Evolutionary conservation across 345 rosid species (phyloP), one percentile per base, ranked within the genome.

Genomic region (Salix caprea): DNA sequence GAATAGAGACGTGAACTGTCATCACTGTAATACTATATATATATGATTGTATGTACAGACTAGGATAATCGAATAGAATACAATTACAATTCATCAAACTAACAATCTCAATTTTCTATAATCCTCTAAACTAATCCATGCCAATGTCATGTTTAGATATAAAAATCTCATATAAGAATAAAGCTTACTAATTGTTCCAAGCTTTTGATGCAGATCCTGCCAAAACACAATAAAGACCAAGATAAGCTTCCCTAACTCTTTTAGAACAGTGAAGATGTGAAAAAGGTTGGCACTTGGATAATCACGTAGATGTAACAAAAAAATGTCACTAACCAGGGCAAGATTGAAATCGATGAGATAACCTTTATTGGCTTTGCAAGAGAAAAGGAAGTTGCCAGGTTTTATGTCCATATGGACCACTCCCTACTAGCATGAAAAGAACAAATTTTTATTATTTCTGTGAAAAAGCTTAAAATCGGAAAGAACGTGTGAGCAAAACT

Each of bases 361-460:
- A 71, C 99, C 99, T 83, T 85, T 94, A 76, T 65, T 88, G 71
- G 89, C 82, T 82, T 90, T 89, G 69, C 90, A 82, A 76, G 94
- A 90, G 86, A 91, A 96, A 50, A 96, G 97, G 83, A 96, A 96
- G 85, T 96, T 93, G 69, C 97, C 99, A 70, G 99, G 99, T 75
- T 96, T 96, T 54, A 96, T 95, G 88, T 96, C 99, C 81, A 97
- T 92, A 36, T 96, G 99, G 84, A 91, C 95, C 82, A 89, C 74
- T 71, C 95, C 97, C 99, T 96, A 85, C 65, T 73, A 44, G 71
- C 32, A 67, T 42, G 70, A 71, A 44, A 78, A 82, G 4, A 42
- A 42, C 30, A 40, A 36, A 50, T n/a, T 66, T 65, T 56, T 68
- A 32, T 60, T 26, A 58, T 44, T 44, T 52, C 40, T 39, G 44